A percentile compares a stretch with the other conserved stretches of the same genome.
phyloP scores from a whole-genome alignment of 2,329 filamentous ascomycete species.

The Sporothrix luriei region DNA sequence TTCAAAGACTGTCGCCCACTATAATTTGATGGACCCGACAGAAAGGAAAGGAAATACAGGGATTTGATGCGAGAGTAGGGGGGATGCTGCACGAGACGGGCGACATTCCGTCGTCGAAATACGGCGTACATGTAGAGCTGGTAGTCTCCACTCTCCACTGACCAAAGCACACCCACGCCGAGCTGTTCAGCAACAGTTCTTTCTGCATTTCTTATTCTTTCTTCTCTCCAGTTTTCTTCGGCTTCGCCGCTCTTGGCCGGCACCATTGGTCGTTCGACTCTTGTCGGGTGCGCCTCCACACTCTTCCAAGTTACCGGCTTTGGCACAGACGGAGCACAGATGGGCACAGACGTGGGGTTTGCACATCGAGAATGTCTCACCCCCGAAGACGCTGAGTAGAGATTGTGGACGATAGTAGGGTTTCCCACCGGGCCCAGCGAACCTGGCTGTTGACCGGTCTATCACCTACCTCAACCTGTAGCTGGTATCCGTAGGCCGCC shows the following conservation, averaged over 20 bases:
- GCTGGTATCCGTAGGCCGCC: not conserved
- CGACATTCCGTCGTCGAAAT: slow-evolving; percentile 5
- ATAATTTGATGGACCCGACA: not conserved
- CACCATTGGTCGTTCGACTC: not conserved
- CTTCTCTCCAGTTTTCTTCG: not conserved
- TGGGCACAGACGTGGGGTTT: slow-evolving; percentile 21
- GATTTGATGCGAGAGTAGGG: slow-evolving; percentile 17
- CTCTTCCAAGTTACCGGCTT: not conserved
- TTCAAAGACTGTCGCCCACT: too few relatives aligned
- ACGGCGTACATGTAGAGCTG: not conserved
- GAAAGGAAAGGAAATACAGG: not conserved
- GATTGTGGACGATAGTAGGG: too few relatives aligned
- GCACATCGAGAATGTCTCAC: not conserved
- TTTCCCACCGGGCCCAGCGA: not conserved
- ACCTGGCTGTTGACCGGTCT: not conserved
- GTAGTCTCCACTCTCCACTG: not conserved
- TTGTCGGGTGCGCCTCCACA: not conserved
- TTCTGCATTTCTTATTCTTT: not conserved
- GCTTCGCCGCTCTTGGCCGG: not conserved
- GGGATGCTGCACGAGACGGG: slow-evolving; percentile 11
- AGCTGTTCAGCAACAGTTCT: not conserved
- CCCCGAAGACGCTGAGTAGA: not conserved
- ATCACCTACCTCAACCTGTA: not conserved
- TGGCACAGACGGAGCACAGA: slow-evolving; percentile 16
- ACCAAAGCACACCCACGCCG: not conserved